Base-by-base conservation (phyloP, 345 rosid genomes). In the Gynandropsis gynandra region DNA sequence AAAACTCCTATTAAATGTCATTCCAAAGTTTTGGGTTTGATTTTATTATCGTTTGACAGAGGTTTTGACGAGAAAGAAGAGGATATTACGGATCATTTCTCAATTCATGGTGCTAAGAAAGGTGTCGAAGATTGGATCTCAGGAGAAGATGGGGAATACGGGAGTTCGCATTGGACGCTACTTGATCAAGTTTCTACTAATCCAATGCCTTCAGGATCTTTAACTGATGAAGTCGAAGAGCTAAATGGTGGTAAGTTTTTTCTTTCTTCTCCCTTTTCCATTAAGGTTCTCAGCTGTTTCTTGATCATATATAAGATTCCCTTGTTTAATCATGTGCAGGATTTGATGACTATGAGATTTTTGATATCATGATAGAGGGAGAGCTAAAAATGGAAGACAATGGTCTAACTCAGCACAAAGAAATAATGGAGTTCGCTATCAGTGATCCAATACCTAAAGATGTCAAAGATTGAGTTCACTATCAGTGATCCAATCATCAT, bases 121-220 rank as follows among this genome's bases (percentile, higher is more conserved):
- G 10, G 57, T n/a, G 58, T 73, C 33, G 89, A 84, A 62, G 94
- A 84, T 39, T 84, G 94, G 94, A 65, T 79, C 41, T 41, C 47
- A 5, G 74, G 73, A 43, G 75, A 2, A 58, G 32, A 27, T 45
- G 32, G 2, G 72, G 55, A 35, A 55, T 35, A 54, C 59, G 64
- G 7, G 81, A 79, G 55, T 77, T 60, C 67, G 16, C 43, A 44
- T 33, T 75, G 44, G 54, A 47, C 63, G 14, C 43, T 42, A 57
- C 71, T 46, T 42, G 37, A 37, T 37, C 41, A 10, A 8, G 15
- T 37, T 37, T 37, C 41, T 37, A 8, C 4, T 2, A 37, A 37
- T 13, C 11, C 41, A 13, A 3, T 37, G 41, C 41, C 15, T 37
- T 8, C 64, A 48, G 74, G 59, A 63, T 39, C 75, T 37, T 41